phyloP scores from a whole-genome alignment of 306 rosid genomes.

The Castanopsis chinensis region DNA sequence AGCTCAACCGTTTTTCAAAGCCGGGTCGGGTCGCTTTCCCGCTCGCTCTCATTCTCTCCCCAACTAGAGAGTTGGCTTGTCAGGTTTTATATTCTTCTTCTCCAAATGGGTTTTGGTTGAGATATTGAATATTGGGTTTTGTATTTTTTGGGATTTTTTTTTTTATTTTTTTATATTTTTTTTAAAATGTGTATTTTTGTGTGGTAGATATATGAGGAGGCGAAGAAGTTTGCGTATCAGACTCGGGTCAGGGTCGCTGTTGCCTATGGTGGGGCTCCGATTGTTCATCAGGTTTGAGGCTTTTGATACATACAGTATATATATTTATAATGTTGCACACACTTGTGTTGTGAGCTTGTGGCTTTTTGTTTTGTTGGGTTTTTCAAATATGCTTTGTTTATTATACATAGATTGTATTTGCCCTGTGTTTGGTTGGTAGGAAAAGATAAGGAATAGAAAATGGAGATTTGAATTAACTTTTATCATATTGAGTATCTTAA shows the following conservation, averaged over 20 bases:
- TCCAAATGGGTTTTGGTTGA: neutral
- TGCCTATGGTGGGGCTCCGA: constrained; percentile 89
- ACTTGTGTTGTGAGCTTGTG: neutral
- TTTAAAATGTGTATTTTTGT: neutral
- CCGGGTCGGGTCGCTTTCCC: constrained; percentile 43
- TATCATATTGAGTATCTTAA: too few species aligned
- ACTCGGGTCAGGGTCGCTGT: constrained; percentile 85
- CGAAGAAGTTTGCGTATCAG: constrained; percentile 64
- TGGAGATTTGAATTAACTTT: neutral
- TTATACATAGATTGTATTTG: neutral
- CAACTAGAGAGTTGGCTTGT: constrained; percentile 72
- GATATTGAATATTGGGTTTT: neutral
- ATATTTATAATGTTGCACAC: neutral
- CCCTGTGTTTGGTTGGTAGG: neutral
- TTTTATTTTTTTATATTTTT: too few species aligned
- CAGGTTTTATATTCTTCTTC: neutral
- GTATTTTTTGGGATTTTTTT: neutral
- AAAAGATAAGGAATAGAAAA: neutral
- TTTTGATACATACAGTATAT: neutral
- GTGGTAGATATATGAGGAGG: constrained; percentile 77
- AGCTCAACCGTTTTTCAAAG: neutral
- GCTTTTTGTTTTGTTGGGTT: neutral
- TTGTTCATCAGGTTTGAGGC: constrained; percentile 63
- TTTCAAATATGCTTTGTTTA: neutral
- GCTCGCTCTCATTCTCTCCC: constrained; percentile 80